Evolutionary conservation across 2,329 filamentous ascomycete genomes (phyloP), one percentile per base, ranked within the genome.

Genomic region (Incumbomyces lentus): DNA sequence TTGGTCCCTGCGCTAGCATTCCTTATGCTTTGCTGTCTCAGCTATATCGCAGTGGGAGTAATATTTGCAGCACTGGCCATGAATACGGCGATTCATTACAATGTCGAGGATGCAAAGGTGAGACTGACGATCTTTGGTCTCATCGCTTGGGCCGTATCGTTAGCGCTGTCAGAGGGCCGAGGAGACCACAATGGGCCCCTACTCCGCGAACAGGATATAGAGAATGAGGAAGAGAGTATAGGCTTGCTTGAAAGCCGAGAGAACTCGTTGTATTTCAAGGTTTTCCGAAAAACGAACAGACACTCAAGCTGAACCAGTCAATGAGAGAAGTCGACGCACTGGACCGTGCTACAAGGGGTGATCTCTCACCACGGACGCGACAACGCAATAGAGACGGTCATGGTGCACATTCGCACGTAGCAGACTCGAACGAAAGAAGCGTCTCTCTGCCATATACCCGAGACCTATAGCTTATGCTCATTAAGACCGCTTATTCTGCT

Each of bases 1-100:
- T 49, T 13, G 3, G 40, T 49, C 31, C 47, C 47, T 0, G 33
- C 35, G 10, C 35, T 49, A 13, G 41, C 36, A 10, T 49, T 39
- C 11, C 11, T 49, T 22, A 12, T 17, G 17, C 34, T 45, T 16
- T 49, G 41, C 34, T 49, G 41, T 33, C 31, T 46, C 12, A 22
- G 10, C 2, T 49, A 49, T 8, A 39, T 40, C n/a, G 29, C 31
- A 6, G 33, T 31, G 2, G 47, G 47, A 7, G 12, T 36, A 34
- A 13, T 35, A 12, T 17, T 35, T 17, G 16, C 16, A 17, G 33
- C 12, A 6, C 33, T 35, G 5, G 33, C 33, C 13, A 4, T 35
- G 4, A 6, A 11, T n/a, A 17, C 33, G 16, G 33, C 33, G 6
- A 6, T 4, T n/a, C 13, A 35, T 6, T 4, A 12, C 6, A 17